Evolutionary conservation across 306 rosid genomes (phyloP).

Genomic region (Cercis canadensis): DNA sequence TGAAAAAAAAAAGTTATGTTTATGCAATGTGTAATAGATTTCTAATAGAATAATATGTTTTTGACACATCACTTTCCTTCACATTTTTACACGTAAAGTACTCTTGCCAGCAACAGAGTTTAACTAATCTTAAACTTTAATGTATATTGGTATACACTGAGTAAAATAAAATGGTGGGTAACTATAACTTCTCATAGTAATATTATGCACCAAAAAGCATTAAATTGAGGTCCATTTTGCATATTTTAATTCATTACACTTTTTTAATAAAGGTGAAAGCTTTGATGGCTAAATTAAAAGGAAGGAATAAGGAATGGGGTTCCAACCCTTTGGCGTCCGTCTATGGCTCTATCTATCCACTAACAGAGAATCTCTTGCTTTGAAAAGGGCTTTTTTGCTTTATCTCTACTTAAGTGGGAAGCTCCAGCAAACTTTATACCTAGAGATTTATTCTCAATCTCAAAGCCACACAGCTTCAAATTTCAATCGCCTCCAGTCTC

Average conservation of each 20-base stretch:
- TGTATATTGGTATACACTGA: too few species aligned
- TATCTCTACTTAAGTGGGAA: slow-evolving; percentile 32
- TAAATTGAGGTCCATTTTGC: too few species aligned
- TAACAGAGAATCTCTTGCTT: slow-evolving; percentile 45
- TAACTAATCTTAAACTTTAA: too few species aligned
- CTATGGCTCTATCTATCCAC: slow-evolving; percentile 18
- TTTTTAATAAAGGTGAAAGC: too few species aligned
- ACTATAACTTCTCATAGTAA: too few species aligned
- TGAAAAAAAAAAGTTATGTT: neutral
- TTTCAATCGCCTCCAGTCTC: neutral
- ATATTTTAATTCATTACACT: too few species aligned
- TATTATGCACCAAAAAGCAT: too few species aligned
- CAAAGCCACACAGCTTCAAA: neutral
- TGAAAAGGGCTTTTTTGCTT: slow-evolving; percentile 21
- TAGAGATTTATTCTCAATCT: slow-evolving; percentile 11
- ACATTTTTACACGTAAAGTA: too few species aligned
- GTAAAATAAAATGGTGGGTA: too few species aligned
- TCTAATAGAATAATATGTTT: neutral
- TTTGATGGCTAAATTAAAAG: neutral
- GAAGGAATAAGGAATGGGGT: slow-evolving; percentile 51
- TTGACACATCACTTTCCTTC: too few species aligned
- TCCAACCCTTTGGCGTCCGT: slow-evolving; percentile 41
- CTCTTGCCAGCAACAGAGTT: too few species aligned
- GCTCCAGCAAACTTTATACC: slow-evolving; percentile 31
- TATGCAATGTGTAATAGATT: neutral